Conservation (phyloP, 352 stramenopile genomes). For the Pythium rishiriense region DNA sequence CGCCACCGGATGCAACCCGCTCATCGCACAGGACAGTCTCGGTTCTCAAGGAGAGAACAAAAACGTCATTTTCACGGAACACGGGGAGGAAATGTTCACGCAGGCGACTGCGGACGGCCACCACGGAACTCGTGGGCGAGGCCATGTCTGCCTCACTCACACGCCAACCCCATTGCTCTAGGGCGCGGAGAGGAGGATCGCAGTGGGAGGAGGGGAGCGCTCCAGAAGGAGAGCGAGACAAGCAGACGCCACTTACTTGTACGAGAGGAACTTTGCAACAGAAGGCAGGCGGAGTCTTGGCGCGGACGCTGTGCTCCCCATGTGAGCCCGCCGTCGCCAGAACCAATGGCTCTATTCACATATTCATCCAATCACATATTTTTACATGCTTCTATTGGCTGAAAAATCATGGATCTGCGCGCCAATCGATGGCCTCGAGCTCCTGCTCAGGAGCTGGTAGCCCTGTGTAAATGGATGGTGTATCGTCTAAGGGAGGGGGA, state of each 20-base stretch:
- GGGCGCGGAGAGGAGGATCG: background rate
- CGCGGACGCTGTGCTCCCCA: background rate
- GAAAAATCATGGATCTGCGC: conserved; percentile 1
- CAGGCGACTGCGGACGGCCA: conserved; percentile 21
- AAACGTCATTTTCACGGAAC: conserved; percentile 56
- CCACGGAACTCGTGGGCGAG: too few species aligned
- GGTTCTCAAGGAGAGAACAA: conserved; percentile 81
- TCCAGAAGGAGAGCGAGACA: conserved; percentile 21
- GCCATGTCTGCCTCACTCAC: background rate
- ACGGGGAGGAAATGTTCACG: conserved; percentile 25
- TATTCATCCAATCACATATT: conserved; percentile 22
- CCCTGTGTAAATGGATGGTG: background rate
- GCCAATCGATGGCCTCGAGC: conserved; percentile 25
- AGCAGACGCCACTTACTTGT: conserved; percentile 69
- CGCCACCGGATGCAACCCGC: conserved; percentile 31
- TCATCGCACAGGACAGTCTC: conserved; percentile 88
- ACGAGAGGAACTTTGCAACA: conserved; percentile 89
- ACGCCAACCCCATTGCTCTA: background rate
- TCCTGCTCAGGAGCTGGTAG: background rate
- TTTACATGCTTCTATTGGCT: conserved; percentile 8
- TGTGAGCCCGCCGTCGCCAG: background rate
- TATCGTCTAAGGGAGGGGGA: conserved; percentile 18
- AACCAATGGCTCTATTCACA: conserved; percentile 22
- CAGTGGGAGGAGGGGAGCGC: background rate
- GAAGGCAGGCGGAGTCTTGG: conserved; percentile 6